Evolutionary conservation across 2,329 filamentous ascomycete genomes (phyloP).

Genomic region (Aureobasidium sp.): DNA sequence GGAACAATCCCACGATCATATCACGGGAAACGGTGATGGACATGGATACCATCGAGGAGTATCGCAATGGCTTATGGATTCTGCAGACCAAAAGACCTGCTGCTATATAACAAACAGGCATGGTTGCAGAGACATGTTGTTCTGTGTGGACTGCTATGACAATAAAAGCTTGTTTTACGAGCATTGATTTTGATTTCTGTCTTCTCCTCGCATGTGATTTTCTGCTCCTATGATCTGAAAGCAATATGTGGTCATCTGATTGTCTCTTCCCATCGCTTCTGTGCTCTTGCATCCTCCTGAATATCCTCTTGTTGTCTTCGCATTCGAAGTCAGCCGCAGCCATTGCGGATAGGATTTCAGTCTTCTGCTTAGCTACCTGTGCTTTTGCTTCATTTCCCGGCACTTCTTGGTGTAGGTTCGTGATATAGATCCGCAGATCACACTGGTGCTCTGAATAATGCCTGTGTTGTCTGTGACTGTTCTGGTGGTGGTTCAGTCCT

Average conservation of each 20-base stretch:
- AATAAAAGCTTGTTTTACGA: neutral
- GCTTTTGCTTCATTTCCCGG: neutral
- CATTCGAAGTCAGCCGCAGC: neutral
- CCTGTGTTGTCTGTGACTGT: neutral
- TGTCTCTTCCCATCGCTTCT: neutral
- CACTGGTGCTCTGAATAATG: neutral
- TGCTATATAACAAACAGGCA: neutral
- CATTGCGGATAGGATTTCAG: neutral
- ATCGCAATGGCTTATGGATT: neutral
- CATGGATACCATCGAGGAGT: neutral
- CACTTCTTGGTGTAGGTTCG: neutral
- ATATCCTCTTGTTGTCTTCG: neutral
- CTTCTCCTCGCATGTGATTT: neutral
- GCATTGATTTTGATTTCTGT: neutral
- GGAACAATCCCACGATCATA: too few species aligned
- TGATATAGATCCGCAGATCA: neutral
- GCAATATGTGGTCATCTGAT: neutral
- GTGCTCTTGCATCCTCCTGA: too few species aligned
- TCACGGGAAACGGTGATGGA: neutral
- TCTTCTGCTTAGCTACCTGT: neutral
- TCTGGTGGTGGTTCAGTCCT: neutral
- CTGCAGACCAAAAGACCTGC: too few species aligned
- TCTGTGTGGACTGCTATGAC: neutral
- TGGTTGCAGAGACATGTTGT: neutral
- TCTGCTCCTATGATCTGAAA: neutral